Evolutionary conservation across 2,329 filamentous ascomycete species (phyloP).

Genomic region (Monilinia vaccinii-corymbosi): DNA sequence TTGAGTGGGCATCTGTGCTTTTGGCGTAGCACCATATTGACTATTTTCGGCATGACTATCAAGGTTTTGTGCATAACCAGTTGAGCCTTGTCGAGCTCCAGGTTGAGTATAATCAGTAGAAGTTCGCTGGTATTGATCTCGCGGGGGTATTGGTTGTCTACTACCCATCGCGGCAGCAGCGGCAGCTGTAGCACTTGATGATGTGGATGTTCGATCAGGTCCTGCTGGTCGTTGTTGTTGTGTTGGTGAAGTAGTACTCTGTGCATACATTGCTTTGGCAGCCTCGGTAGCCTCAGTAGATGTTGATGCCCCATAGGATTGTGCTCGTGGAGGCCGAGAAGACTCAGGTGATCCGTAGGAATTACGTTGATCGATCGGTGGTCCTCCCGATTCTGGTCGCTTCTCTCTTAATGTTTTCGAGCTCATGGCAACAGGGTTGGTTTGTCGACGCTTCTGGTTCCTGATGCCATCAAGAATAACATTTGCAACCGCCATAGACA

Average conservation of each 20-base stretch:
- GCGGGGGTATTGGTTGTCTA: slow-evolving; percentile 18
- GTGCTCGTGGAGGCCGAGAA: slow-evolving; percentile 23
- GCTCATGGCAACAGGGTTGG: slow-evolving; percentile 22
- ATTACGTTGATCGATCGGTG: slow-evolving; percentile 18
- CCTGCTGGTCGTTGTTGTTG: slow-evolving; percentile 37
- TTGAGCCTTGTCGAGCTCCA: slow-evolving; percentile 15
- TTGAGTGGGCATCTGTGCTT: slow-evolving; percentile 39
- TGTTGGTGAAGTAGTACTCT: slow-evolving; percentile 38
- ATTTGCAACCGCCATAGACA: slow-evolving; percentile 97
- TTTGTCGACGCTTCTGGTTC: slow-evolving; percentile 60
- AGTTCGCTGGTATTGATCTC: slow-evolving; percentile 23
- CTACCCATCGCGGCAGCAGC: slow-evolving; percentile 39
- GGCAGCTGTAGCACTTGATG: slow-evolving; percentile 45
- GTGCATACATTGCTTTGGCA: slow-evolving; percentile 52
- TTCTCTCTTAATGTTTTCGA: slow-evolving; percentile 25
- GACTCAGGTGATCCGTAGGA: slow-evolving; percentile 26
- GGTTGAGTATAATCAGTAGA: slow-evolving; percentile 24
- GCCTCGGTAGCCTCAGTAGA: slow-evolving; percentile 51
- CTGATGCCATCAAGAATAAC: slow-evolving; percentile 83
- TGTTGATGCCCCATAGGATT: slow-evolving; percentile 32
- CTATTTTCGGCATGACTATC: slow-evolving; percentile 21
- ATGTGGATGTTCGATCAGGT: slow-evolving; percentile 43
- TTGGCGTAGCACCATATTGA: slow-evolving; percentile 25
- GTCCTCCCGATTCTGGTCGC: slow-evolving; percentile 13
- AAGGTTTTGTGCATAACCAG: slow-evolving; percentile 18